Evolutionary conservation across 805 yeast genomes (phyloP), one percentile per base, ranked within the genome.

Genomic region (Hanseniaspora hatyaiensis): DNA sequence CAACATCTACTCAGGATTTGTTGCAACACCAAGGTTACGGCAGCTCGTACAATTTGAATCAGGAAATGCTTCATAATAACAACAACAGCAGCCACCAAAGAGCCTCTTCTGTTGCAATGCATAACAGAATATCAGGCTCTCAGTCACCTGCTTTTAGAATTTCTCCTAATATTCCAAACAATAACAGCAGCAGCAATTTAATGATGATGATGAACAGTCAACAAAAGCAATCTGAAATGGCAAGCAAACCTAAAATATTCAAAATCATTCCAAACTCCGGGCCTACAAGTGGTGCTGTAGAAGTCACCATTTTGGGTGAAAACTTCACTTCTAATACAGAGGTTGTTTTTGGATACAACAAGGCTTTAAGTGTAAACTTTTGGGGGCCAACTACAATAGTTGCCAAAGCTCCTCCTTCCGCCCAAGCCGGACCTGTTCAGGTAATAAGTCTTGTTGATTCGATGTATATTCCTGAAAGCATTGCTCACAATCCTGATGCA

Each of bases 341-440:
- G 20, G 95, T 89, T 13, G 81, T 81, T 63, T 92, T 92, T 65
- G 98, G 98, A 29, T 77, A 80, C 11, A 78, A 78, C 59, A 67
- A 72, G 50, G 86, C 92, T 0, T 63, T 83, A 28, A 82, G 92
- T 3, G 86, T 96, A 0, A 95, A 87, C 58, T 88, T 95, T 64
- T 92, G 98, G 98, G 84, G 94, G 40, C 92, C 83, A 33, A 74
- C 92, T 1, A 92, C 98, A 0, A 82, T 92, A 47, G 95, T 92
- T 2, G 86, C 97, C 0, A 86, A 83, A 57, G 68, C 92, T 42
- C 98, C 98, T 3, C 96, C 98, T 2, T 84, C 96, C 1, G 65
- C 80, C 9, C 77, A 74, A 50, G 81, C 96, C 0, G 97, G 97
- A 0, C 95, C 88, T 54, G 98, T 92, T 2, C 40, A 33, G 12